Conservation (phyloP, 441 rosid genomes). For the Syzygium syzygioides region DNA sequence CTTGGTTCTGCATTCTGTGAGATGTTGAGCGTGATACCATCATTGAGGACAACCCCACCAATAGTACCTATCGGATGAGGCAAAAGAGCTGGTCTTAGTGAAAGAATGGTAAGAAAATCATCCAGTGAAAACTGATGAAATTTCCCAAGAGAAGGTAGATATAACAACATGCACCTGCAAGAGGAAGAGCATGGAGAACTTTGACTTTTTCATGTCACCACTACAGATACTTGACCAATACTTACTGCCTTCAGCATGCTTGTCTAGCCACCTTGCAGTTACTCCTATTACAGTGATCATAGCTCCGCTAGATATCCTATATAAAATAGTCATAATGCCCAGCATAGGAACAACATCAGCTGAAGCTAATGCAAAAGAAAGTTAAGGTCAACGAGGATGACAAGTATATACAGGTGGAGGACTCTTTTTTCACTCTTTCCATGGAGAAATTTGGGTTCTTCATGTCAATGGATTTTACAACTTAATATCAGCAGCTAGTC, state of each 20-base stretch:
- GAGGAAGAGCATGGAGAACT: constrained; percentile 51
- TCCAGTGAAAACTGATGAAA: not conserved
- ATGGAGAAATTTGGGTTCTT: not conserved
- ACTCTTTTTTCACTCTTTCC: not conserved
- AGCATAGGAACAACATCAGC: not conserved
- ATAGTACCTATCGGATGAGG: constrained; percentile 42
- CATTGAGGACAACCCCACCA: constrained; percentile 70
- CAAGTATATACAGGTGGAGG: not conserved
- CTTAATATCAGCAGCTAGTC: not conserved
- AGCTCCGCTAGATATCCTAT: constrained; percentile 77
- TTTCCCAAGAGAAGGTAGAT: constrained; percentile 5
- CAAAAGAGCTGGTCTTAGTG: not conserved
- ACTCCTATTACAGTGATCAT: constrained; percentile 56
- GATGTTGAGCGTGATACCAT: constrained; percentile 88
- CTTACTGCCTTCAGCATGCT: constrained; percentile 58
- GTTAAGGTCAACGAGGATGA: not conserved
- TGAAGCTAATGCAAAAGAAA: not conserved
- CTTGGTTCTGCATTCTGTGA: constrained; percentile 84
- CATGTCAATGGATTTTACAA: not conserved
- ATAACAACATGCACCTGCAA: constrained; percentile 46
- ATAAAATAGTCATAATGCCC: constrained; percentile 7
- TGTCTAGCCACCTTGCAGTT: constrained; percentile 71
- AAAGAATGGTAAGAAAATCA: not conserved
- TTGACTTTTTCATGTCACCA: constrained; percentile 36
- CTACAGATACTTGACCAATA: constrained; percentile 61